Percentiles rank a stretch among this genome's conserved stretches.
Conservation (phyloP, 23 red algal genomes). For the Pyropia yezoensis region DNA sequence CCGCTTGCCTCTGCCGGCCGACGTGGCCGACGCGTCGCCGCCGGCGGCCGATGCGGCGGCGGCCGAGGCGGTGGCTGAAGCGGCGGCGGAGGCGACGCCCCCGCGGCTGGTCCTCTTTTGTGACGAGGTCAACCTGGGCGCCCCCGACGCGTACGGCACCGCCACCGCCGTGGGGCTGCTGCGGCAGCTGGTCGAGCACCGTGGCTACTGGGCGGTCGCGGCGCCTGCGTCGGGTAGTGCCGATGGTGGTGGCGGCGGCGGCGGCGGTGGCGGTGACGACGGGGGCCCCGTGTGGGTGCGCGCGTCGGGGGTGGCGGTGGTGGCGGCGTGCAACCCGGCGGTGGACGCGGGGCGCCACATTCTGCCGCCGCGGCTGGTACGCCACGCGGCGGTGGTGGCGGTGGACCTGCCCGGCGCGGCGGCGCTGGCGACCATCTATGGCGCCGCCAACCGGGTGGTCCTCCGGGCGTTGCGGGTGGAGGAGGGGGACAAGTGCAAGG, state of each 20-base stretch:
- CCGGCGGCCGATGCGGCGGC: no score
- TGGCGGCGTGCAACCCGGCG: conserved; percentile 59
- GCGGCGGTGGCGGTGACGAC: background rate
- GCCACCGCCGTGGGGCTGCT: conserved; percentile 21
- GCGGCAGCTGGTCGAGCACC: conserved; percentile 25
- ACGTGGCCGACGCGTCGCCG: no score
- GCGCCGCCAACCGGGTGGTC: conserved; percentile 20
- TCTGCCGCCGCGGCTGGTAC: conserved; percentile 24
- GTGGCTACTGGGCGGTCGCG: conserved; percentile 27
- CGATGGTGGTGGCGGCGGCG: no score
- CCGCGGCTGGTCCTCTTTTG: conserved; percentile 51
- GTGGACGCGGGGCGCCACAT: conserved; percentile 31
- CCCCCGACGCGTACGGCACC: conserved; percentile 42
- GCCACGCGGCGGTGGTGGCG: conserved; percentile 26
- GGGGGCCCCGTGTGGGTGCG: conserved; percentile 25
- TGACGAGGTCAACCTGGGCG: conserved; percentile 64
- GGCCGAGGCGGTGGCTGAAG: no score
- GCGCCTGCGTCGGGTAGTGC: no score
- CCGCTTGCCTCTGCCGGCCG: no score
- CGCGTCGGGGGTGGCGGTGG: conserved; percentile 31
- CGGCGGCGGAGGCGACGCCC: no score
- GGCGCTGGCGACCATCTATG: conserved; percentile 36
- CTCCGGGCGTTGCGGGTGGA: background rate
- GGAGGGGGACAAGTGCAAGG: no score
- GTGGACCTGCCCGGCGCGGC: conserved; percentile 32